Evolutionary conservation across 2,329 filamentous ascomycete species (phyloP), one percentile per base, ranked within the genome.

Genomic region (Nigrospora oryzae): DNA sequence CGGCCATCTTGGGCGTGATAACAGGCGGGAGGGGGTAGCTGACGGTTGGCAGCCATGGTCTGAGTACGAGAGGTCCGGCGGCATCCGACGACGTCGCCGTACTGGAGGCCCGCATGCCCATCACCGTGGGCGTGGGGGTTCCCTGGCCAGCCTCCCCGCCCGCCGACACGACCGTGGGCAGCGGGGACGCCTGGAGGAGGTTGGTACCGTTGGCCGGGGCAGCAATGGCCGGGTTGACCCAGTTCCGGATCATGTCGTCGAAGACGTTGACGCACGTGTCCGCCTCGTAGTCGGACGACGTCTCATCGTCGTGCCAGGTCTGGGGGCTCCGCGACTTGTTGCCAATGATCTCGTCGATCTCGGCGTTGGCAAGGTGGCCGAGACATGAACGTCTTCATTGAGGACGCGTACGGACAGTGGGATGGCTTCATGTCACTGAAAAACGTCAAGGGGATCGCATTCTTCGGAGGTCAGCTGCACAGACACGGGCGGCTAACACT

Each of bases 401-500:
- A 50, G 2, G 49, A 55, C 13, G 34, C 45, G n/a, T 42, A 58
- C 13, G 13, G 16, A 1, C 49, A 60, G 30, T 65, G 58, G 42
- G 43, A 52, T 1, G 45, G 49, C 2, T 63, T 64, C 42, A 53
- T 49, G 36, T 43, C 46, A 1, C 40, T 57, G 13, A 46, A 31
- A 5, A 19, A 34, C 15, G 23, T 56, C 36, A 64, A 67, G 43
- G 51, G 47, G 7, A 63, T 69, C 37, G n/a, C 68, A 3, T 58
- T 62, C 0, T 62, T 71, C 42, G 66, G 67, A 12, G 67, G 67
- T n/a, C n/a, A n/a, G n/a, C n/a, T n/a, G n/a, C n/a, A n/a, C n/a
- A n/a, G n/a, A n/a, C n/a, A n/a, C n/a, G n/a, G n/a, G n/a, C n/a
- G n/a, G n/a, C n/a, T 53, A 19, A 65, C 46, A 1, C 48, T 46